Evolutionary conservation across 768 basidiomycete species (phyloP), one percentile per base, ranked within the genome.

Genomic region (Rhodosporidiobolus odoratus): DNA sequence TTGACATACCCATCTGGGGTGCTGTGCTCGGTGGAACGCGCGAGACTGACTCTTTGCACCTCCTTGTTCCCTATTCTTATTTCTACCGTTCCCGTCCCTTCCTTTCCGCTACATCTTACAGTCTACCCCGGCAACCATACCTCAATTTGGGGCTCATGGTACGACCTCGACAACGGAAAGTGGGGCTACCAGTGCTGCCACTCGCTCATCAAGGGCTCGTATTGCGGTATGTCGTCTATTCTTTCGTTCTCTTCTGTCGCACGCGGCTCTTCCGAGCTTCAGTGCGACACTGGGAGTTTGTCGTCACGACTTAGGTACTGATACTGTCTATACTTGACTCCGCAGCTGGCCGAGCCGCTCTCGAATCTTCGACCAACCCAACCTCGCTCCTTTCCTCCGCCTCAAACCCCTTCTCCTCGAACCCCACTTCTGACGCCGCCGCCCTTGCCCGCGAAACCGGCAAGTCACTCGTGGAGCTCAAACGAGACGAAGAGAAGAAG

Each of bases 131-230:
- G 93, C 80, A 99, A 99, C 77, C 96, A 99, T 77, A 92, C 89
- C 1, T 83, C 86, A 8, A 88, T 97, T n/a, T 99, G 96, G 96
- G 96, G 96, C 54, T 99, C 96, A 53, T 98, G 88, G 87, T 98
- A 90, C 79, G 87, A 90, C 74, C 70, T 82, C 23, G 81, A 85
- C 19, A 83, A 84, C 4, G 86, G 87, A 21, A 78, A 82, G 68
- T 99, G 96, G 96, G 96, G 96, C 45, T 99, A 89, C 79, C 88
- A 86, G 35, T 99, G 96, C 79, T 99, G 96, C 77, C 94, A 96
- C 77, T 93, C 92, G 16, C 91, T 92, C 27, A 80, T 86, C 30
- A 79, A 85, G 64, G 66, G 66, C 23, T 70, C 69, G 19, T 77
- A 76, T 62, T 76, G 76, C 62, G 78, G 69, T 72, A 37, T 41